Evolutionary conservation across 2,329 filamentous ascomycete genomes (phyloP).

Genomic region (Fusarium sp.): DNA sequence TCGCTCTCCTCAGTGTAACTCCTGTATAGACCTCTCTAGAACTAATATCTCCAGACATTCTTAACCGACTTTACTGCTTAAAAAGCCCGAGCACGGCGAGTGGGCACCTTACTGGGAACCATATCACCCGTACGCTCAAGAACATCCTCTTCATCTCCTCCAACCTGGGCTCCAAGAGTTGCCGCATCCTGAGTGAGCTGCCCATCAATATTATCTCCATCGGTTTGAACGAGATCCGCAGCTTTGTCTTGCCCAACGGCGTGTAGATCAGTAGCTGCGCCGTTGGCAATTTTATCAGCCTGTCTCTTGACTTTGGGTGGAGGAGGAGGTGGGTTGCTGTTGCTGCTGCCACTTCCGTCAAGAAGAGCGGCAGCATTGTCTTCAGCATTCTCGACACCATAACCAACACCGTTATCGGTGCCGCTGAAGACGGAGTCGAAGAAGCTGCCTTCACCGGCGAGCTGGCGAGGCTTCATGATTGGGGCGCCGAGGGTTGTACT

Average conservation of each 20-base stretch:
- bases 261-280: not conserved
- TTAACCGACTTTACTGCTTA: no score
- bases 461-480: not conserved
- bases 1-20: no score
- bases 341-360: not conserved
- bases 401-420: not conserved
- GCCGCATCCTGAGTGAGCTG: not conserved
- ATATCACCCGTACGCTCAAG: not conserved
- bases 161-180: not conserved
- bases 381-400: not conserved
- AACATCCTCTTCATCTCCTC: not conserved
- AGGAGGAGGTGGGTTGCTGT: not conserved
- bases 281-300: not conserved
- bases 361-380: not conserved
- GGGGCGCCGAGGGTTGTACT: not conserved
- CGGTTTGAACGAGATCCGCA: not conserved
- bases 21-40: rapidly evolving
- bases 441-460: not conserved
- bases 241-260: not conserved
- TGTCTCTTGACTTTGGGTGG: constrained; percentile 1
- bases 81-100: not conserved
- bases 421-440: not conserved
- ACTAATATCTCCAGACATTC: not conserved
- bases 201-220: not conserved
- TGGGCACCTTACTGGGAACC: not conserved